phyloP scores from a whole-genome alignment of 2,329 filamentous ascomycete genomes.

The Talaromyces sp. region DNA sequence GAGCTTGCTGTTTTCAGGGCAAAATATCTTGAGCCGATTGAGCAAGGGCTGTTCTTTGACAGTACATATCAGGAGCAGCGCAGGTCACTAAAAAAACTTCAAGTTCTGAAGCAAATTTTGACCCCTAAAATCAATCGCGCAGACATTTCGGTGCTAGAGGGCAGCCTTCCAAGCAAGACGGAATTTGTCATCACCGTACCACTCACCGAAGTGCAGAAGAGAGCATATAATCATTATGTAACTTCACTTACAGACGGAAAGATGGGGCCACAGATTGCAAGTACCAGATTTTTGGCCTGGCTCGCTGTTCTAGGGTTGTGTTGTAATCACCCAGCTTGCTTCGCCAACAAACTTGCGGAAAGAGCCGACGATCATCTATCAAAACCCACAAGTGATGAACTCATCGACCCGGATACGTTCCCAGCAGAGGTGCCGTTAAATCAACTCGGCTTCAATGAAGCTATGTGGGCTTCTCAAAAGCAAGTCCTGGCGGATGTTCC shows the following conservation, averaged over 20 bases:
- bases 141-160: constrained; percentile 63
- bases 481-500: constrained; percentile 30
- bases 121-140: constrained; percentile 73
- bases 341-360: constrained; percentile 48
- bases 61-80: constrained; percentile 56
- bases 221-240: constrained; percentile 59
- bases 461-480: constrained; percentile 33
- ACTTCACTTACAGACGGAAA: constrained; percentile 33
- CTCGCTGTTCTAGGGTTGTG: constrained; percentile 52
- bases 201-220: constrained; percentile 61
- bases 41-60: constrained; percentile 64
- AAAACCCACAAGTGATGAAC: constrained; percentile 20
- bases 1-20: constrained; percentile 62
- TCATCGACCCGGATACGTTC: constrained; percentile 20
- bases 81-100: constrained; percentile 62
- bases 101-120: constrained; percentile 67
- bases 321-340: constrained; percentile 57
- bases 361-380: constrained; percentile 28
- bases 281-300: constrained; percentile 53
- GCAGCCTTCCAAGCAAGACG: constrained; percentile 67
- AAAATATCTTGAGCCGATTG: constrained; percentile 70
- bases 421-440: constrained; percentile 31
- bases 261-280: constrained; percentile 26
- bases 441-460: constrained; percentile 35
- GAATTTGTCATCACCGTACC: constrained; percentile 78